phyloP scores from a whole-genome alignment of 2,329 filamentous ascomycete genomes.

The Orbilia ellipsospora region DNA sequence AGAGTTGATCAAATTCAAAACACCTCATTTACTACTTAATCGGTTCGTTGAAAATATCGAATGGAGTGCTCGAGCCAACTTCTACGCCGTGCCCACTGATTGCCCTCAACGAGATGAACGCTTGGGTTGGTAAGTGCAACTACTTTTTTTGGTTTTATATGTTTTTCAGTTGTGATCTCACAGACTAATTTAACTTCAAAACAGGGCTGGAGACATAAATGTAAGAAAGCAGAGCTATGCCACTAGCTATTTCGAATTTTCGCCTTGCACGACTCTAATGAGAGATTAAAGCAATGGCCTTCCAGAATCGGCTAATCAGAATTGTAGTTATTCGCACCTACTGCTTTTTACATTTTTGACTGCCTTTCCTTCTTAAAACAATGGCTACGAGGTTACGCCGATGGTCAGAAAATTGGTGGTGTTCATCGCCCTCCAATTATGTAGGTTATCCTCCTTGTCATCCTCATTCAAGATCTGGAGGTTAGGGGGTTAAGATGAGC shows the following conservation, averaged over 20 bases:
- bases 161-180: background rate
- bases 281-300: too few species aligned
- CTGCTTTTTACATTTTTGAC: constrained; percentile 69
- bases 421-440: constrained; percentile 61
- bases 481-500: background rate
- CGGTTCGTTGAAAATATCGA: constrained; percentile 68
- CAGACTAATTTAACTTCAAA: background rate
- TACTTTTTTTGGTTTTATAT: background rate
- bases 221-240: constrained; percentile 11
- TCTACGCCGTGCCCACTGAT: constrained; percentile 70
- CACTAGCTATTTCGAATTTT: too few species aligned
- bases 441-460: constrained; percentile 7
- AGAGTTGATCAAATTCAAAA: constrained; percentile 67
- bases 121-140: constrained; percentile 68
- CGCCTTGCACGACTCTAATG: background rate
- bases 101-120: constrained; percentile 70
- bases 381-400: constrained; percentile 67
- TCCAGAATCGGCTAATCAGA: background rate
- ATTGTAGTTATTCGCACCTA: constrained; percentile 66
- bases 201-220: constrained; percentile 49
- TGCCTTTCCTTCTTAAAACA: constrained; percentile 66
- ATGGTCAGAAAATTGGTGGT: constrained; percentile 60
- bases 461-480: background rate
- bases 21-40: constrained; percentile 68
- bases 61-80: constrained; percentile 72